Percentiles rank a stretch among this genome's conserved stretches.
Evolutionary conservation across 768 basidiomycete species (phyloP).

Genomic region (Amanita brunnescens): DNA sequence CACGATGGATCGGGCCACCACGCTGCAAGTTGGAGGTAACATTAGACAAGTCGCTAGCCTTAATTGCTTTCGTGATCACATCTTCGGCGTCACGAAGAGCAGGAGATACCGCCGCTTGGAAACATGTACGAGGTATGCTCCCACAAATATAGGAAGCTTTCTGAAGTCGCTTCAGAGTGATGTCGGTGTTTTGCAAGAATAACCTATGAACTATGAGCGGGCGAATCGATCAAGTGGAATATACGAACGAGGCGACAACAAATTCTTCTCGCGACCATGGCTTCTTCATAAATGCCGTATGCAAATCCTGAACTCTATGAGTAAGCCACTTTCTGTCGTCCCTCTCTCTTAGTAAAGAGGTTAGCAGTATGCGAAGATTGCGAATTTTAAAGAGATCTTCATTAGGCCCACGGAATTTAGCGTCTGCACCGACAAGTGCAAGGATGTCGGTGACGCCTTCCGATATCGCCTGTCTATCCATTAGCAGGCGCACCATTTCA

Average conservation of each 20-base stretch:
- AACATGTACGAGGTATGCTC: slow-evolving; percentile 7
- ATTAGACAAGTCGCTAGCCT: not conserved
- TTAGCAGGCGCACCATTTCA: too few relatives aligned
- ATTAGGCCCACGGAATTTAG: not conserved
- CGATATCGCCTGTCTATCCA: not conserved
- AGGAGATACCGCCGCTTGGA: slow-evolving; percentile 4
- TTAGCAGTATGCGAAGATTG: slow-evolving; percentile 3
- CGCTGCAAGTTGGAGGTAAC: slow-evolving; percentile 15
- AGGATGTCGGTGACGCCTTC: not conserved
- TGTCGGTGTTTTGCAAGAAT: too few relatives aligned
- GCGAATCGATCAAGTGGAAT: slow-evolving; percentile 5
- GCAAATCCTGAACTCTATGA: not conserved
- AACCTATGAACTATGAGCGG: too few relatives aligned
- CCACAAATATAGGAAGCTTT: slow-evolving; percentile 4
- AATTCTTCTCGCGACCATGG: too few relatives aligned
- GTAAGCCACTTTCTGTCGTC: slow-evolving; percentile 9
- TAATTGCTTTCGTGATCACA: slow-evolving; percentile 1
- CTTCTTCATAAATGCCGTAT: slow-evolving; percentile 2
- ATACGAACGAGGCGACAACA: not conserved
- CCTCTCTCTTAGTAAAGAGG: too few relatives aligned
- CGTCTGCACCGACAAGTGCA: slow-evolving; percentile 6
- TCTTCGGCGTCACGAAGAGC: not conserved
- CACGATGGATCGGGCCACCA: too few relatives aligned
- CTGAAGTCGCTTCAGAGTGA: slow-evolving; percentile 6
- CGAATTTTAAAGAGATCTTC: not conserved